Evolutionary conservation across 345 rosid genomes (phyloP), one percentile per base, ranked within the genome.

Genomic region (Crucihimalaya himalaica): DNA sequence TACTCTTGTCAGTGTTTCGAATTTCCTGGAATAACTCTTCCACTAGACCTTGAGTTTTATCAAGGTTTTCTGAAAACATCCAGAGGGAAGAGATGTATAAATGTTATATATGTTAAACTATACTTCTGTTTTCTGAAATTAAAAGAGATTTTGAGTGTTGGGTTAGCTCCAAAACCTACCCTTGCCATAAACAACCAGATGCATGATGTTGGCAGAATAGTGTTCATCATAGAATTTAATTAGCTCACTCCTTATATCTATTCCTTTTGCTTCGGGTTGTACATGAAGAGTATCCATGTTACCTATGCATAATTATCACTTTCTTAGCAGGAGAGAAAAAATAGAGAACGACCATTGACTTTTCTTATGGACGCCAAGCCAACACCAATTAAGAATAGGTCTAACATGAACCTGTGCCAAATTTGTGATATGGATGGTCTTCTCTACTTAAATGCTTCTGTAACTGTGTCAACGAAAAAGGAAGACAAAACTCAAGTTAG

Each of bases 151-250:
- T 9, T 48, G 31, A 39, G 14, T 15, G 16, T 65, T 27, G 27
- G 12, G 39, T 71, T 39, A 72, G 21, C 18, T 53, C 9, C 25
- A 66, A 58, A 57, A 71, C 86, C 35, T 70, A 89, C 98, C 97
- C 80, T 89, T 90, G 58, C 85, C 80, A 79, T 93, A 91, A 39
- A 93, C 84, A 64, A 89, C 96, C 29, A 93, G 79, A 84, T 84
- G 82, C 97, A 93, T 93, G 60, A 86, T 81, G 82, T 88, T 93
- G 71, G 98, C 86, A 20, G 98, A 93, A 85, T 93, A 91, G 61
- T 91, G 50, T 54, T 89, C 89, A 25, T 86, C 75, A 66, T 93
- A 93, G 73, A 93, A 88, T 28, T 83, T 88, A 43, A 89, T 77
- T 32, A 93, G 92, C 77, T 89, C 94, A 15, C 68, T 56, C 69